These are phyloP conservation scores for Linum usitatissimum DNA, from an alignment of 345 rosid species.

Conservation along the genomic window DNA sequence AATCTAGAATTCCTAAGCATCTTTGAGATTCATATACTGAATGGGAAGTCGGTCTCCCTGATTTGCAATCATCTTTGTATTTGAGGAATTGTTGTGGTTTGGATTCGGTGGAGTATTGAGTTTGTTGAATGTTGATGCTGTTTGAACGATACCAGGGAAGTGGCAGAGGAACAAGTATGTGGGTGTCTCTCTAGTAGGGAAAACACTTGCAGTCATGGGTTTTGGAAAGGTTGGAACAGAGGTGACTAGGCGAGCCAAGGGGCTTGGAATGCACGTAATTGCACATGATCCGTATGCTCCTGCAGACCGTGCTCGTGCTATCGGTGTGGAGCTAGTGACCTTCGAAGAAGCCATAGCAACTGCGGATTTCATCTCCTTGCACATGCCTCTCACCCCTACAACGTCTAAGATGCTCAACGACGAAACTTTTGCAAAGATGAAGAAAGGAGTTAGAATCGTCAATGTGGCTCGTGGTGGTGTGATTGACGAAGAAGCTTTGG, in stretches of 20 bases:
- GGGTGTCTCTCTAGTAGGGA: slow-evolving; percentile 80
- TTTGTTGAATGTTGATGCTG: slow-evolving; percentile 15
- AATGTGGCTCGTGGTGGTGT: slow-evolving; percentile 95
- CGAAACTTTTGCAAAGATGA: slow-evolving; percentile 76
- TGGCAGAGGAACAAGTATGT: slow-evolving; percentile 81
- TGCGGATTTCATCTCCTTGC: slow-evolving; percentile 76
- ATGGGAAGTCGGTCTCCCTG: no score
- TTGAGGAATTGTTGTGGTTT: slow-evolving; percentile 2
- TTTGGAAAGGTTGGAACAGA: slow-evolving; percentile 90
- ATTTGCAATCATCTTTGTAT: no score
- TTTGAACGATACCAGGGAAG: slow-evolving; percentile 39
- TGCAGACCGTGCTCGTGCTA: slow-evolving; percentile 79
- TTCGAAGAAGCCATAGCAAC: slow-evolving; percentile 68
- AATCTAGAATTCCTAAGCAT: no score
- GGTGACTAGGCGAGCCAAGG: slow-evolving; percentile 83
- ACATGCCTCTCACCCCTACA: slow-evolving; percentile 80
- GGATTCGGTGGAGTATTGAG: slow-evolving; percentile 21
- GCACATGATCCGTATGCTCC: slow-evolving; percentile 87
- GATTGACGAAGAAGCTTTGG: slow-evolving; percentile 80
- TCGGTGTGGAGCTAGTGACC: slow-evolving; percentile 70
- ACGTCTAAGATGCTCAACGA: slow-evolving; percentile 67
- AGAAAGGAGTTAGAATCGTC: slow-evolving; percentile 74
- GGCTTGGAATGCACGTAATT: slow-evolving; percentile 85
- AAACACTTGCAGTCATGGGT: slow-evolving; percentile 72
- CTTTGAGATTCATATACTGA: no score